Percentiles rank a stretch among this genome's conserved stretches.
These are phyloP conservation scores for Diaporthe australafricana DNA, from an alignment of 2,329 filamentous ascomycete species.

Conservation along the genomic window DNA sequence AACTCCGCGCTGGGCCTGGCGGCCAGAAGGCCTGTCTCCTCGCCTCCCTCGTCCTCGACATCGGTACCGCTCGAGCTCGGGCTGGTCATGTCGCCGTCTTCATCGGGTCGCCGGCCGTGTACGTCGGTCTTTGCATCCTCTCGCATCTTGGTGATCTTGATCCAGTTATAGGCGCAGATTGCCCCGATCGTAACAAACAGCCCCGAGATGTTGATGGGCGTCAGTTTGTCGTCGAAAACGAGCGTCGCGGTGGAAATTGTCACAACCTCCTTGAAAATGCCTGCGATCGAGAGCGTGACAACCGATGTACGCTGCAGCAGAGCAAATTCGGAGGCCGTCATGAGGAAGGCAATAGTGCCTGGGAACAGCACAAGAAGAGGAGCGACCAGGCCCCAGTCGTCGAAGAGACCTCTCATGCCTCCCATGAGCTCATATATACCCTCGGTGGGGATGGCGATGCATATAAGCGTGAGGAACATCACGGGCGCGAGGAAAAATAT, in stretches of 20 bases:
- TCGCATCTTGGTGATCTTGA: slow-evolving; percentile 93
- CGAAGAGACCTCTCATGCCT: slow-evolving; percentile 73
- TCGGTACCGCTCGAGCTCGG: slow-evolving; percentile 53
- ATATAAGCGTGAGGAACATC: slow-evolving; percentile 88
- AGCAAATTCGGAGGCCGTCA: slow-evolving; percentile 97
- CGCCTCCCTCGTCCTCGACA: slow-evolving; percentile 54
- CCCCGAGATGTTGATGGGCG: slow-evolving; percentile 86
- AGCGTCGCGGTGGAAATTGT: slow-evolving; percentile 91
- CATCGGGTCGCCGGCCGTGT: slow-evolving; percentile 54
- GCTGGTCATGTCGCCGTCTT: slow-evolving; percentile 46
- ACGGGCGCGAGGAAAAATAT: slow-evolving; percentile 98
- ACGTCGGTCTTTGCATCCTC: slow-evolving; percentile 72
- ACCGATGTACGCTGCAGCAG: slow-evolving; percentile 94
- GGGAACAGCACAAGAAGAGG: slow-evolving; percentile 87
- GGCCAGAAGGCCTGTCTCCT: slow-evolving; percentile 60
- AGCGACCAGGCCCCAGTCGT: slow-evolving; percentile 76
- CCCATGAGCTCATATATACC: slow-evolving; percentile 76
- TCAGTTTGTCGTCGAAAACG: slow-evolving; percentile 90
- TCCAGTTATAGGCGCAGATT: slow-evolving; percentile 91
- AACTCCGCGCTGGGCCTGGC: slow-evolving; percentile 51
- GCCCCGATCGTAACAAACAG: slow-evolving; percentile 88
- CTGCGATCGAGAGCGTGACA: slow-evolving; percentile 94
- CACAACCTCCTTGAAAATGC: slow-evolving; percentile 98
- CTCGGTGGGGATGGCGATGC: slow-evolving; percentile 88
- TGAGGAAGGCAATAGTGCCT: slow-evolving; percentile 90